Evolutionary conservation across 2,329 filamentous ascomycete species (phyloP), one percentile per base, ranked within the genome.

Genomic region (Alternaria postmessia): DNA sequence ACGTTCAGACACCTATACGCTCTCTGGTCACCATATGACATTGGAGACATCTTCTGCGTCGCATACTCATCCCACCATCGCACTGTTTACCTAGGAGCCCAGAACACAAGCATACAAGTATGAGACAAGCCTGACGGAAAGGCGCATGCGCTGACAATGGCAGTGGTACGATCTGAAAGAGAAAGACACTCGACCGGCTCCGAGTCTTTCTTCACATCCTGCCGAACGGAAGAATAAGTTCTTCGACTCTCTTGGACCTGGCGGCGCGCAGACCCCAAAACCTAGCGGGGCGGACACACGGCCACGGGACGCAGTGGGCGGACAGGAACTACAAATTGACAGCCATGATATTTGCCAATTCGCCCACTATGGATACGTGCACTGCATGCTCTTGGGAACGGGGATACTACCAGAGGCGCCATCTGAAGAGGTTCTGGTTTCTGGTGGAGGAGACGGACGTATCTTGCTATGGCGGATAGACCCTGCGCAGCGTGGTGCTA

Each of bases 31-130:
- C 90, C 90, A 49, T 94, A 96, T 79, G 95, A 98, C 70, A 91
- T 97, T 41, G 95, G 95, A 61, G 95, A 99, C 80, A 88, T 99
- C 60, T 98, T 98, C 77, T 96, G 93, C 69, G 89, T 97, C n/a
- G 91, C 90, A 1, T 97, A 96, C 78, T 97, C 93, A 4, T 82
- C 88, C 7, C 86, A 88, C 67, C 84, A 92, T 70, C 87, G 94
- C 67, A 96, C 91, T 0, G 86, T 97, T 4, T 98, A 97, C 77
- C 87, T 97, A 43, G 95, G 95, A 58, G 92, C 93, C 0, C 95
- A 98, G 75, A 97, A 98, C 74, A 95, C 93, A 7, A 93, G 91
- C 39, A 95, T 97, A 53, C 64, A 66, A 74, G 84, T 85, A 78
- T 41, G 59, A 5, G 11, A 39, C 0, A 32, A 18, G 6, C 3